A percentile compares a stretch with the other conserved stretches of the same genome.
phyloP scores from a whole-genome alignment of 2,329 filamentous ascomycete genomes.

The Diaporthe citriasiana region DNA sequence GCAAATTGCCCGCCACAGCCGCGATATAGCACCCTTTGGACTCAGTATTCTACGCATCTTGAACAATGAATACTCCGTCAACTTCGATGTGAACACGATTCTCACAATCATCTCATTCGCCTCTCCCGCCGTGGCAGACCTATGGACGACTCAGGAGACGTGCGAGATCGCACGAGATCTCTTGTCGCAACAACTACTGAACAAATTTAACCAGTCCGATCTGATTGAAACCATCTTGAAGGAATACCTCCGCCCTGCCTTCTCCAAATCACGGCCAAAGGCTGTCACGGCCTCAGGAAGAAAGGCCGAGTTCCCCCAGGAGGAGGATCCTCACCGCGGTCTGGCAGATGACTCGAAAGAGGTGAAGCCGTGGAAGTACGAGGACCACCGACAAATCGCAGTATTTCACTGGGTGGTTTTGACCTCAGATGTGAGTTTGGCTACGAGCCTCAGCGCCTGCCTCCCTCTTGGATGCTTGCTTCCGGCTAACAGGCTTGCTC shows the following conservation, averaged over 20 bases:
- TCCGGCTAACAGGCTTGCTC: constrained; percentile 35
- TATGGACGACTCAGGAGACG: constrained; percentile 50
- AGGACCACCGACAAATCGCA: constrained; percentile 63
- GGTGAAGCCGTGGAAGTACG: constrained; percentile 74
- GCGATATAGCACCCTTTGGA: constrained; percentile 26
- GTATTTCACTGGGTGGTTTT: constrained; percentile 74
- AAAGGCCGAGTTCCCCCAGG: constrained; percentile 62
- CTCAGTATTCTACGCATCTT: constrained; percentile 23
- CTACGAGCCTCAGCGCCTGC: constrained; percentile 35
- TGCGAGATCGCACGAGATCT: constrained; percentile 51
- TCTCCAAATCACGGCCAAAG: constrained; percentile 68
- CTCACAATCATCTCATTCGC: constrained; percentile 52
- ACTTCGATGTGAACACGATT: constrained; percentile 47
- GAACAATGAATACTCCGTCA: constrained; percentile 6
- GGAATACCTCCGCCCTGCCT: constrained; percentile 76
- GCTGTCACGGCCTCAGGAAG: constrained; percentile 70
- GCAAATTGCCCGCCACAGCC: constrained; percentile 22
- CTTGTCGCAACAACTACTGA: constrained; percentile 49
- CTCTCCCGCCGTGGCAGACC: constrained; percentile 44
- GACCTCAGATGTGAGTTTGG: constrained; percentile 61
- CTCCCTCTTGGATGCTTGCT: background rate
- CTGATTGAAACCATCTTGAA: constrained; percentile 71
- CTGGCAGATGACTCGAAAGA: constrained; percentile 55
- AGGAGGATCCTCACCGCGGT: constrained; percentile 53
- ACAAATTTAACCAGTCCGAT: constrained; percentile 51